Evolutionary conservation across 2,329 filamentous ascomycete genomes (phyloP).

Genomic region (Westerdykella aurantiaca): DNA sequence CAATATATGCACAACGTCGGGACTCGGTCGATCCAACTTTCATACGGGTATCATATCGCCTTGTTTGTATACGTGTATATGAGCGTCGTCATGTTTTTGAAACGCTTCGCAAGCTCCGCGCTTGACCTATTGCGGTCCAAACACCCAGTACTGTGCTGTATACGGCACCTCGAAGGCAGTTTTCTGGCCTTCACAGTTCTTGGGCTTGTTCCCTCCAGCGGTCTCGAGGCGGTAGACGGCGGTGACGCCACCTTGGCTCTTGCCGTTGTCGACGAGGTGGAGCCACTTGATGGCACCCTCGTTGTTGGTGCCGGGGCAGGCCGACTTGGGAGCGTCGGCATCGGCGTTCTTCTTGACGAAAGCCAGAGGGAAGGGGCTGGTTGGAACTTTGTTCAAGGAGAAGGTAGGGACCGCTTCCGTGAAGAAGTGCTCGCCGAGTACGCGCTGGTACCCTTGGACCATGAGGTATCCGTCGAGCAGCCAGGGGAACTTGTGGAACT

Average conservation of each 20-base stretch:
- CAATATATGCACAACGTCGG: too few species aligned
- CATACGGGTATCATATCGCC: too few species aligned
- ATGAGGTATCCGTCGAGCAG: conserved; percentile 23
- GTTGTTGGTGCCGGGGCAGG: conserved; percentile 33
- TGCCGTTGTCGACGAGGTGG: conserved; percentile 37
- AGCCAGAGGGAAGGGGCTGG: conserved; percentile 40
- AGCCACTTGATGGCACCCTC: conserved; percentile 45
- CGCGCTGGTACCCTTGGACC: conserved; percentile 28
- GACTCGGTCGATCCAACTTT: too few species aligned
- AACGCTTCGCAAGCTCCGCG: conserved; percentile 9
- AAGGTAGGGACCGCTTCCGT: conserved; percentile 53
- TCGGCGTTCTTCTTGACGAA: conserved; percentile 44
- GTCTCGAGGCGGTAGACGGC: conserved; percentile 47
- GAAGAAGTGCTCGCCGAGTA: conserved; percentile 65
- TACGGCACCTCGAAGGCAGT: conserved; percentile 39
- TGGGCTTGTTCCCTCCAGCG: conserved; percentile 41
- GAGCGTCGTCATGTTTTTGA: conserved; percentile 1
- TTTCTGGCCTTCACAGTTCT: conserved; percentile 35
- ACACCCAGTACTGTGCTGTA: conserved; percentile 47
- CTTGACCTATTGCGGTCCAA: conserved; percentile 26
- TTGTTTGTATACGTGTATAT: too few species aligned
- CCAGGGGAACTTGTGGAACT: conserved; percentile 15
- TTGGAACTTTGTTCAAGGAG: conserved; percentile 42
- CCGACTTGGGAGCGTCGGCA: conserved; percentile 47
- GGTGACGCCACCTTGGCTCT: conserved; percentile 37